Conservation (phyloP, 2,329 filamentous ascomycete genomes). For the Aspergillus felis region DNA sequence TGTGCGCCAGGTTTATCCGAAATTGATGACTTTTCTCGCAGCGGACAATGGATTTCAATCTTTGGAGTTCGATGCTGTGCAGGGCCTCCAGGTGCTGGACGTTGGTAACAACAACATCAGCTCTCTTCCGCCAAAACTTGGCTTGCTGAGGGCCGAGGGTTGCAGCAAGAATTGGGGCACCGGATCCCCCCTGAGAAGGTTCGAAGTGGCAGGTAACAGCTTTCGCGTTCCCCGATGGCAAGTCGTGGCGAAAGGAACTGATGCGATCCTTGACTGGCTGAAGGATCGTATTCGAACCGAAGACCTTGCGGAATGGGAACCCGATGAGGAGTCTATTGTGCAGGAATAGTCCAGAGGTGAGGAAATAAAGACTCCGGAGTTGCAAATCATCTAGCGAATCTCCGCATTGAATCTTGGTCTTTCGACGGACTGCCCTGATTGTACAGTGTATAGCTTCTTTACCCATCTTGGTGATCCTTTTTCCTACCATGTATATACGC, state of each 20-base stretch:
- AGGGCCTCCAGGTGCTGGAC: slow-evolving; percentile 72
- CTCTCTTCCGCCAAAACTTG: slow-evolving; percentile 75
- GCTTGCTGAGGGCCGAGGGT: slow-evolving; percentile 63
- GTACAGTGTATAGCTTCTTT: slow-evolving; percentile 5
- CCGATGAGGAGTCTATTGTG: slow-evolving; percentile 16
- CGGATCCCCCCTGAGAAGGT: slow-evolving; percentile 54
- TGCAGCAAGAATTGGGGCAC: slow-evolving; percentile 32
- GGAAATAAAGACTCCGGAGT: not conserved
- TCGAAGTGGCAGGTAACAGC: slow-evolving; percentile 79
- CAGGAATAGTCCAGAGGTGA: not conserved
- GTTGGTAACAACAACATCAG: slow-evolving; percentile 81
- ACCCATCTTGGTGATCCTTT: not conserved
- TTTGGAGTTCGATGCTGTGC: slow-evolving; percentile 68
- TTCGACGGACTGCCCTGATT: not conserved
- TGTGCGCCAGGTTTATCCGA: slow-evolving; percentile 65
- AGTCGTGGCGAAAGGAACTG: slow-evolving; percentile 80
- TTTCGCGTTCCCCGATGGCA: slow-evolving; percentile 85
- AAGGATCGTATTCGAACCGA: slow-evolving; percentile 66
- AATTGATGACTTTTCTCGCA: slow-evolving; percentile 65
- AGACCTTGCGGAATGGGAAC: slow-evolving; percentile 38
- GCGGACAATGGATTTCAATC: slow-evolving; percentile 76
- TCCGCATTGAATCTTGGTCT: not conserved
- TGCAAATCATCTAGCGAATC: not conserved
- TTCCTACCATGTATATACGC: not conserved
- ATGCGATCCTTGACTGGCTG: slow-evolving; percentile 77